Base-by-base conservation (phyloP, 768 basidiomycete genomes). In the Lentinula lateritia region DNA sequence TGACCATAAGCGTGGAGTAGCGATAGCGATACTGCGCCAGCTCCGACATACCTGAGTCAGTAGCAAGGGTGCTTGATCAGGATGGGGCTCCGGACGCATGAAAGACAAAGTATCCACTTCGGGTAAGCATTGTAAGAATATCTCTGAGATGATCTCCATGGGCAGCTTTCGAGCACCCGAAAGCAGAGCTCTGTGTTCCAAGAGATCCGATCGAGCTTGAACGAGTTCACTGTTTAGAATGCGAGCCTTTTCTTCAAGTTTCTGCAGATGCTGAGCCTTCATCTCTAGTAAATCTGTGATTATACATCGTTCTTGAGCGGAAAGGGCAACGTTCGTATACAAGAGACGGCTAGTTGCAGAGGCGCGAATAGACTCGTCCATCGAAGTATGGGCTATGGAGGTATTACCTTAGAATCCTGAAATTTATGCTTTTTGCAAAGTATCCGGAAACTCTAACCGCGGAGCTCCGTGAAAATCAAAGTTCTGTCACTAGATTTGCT, bases 1-100 rank as follows among this genome's bases (percentile, higher is more conserved):
- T 16, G 46, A 48, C 81, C 81, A 83, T 18, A 83, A 66, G 35
- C 69, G 61, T 5, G 79, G 74, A 5, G 71, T 73, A 41, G 69
- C 71, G 34, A 76, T 57, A 35, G 77, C 76, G 46, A 78, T 65
- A 20, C 69, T 64, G 61, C 79, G 70, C 81, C 81, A 83, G 58
- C 71, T 63, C 43, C 63, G 71, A 59, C 78, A 81, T 38, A 83
- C 74, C 43, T 73, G 74, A 50, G 79, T 76, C 39, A 79, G 58
- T 34, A 78, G 62, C 13, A 81, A 62, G 7, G 76, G 75, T 6
- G 73, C 71, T 64, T 66, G 20, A 58, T 43, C 6, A 66, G 56
- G 42, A 62, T 62, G 52, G 52, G 45, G 61, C 60, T 53, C 39
- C 39, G 7, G 45, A 32, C 39, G 36, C 16, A 18, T 20, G 18